Conservation (phyloP, 768 basidiomycete species). For the Cyclocybe cylindracea region DNA sequence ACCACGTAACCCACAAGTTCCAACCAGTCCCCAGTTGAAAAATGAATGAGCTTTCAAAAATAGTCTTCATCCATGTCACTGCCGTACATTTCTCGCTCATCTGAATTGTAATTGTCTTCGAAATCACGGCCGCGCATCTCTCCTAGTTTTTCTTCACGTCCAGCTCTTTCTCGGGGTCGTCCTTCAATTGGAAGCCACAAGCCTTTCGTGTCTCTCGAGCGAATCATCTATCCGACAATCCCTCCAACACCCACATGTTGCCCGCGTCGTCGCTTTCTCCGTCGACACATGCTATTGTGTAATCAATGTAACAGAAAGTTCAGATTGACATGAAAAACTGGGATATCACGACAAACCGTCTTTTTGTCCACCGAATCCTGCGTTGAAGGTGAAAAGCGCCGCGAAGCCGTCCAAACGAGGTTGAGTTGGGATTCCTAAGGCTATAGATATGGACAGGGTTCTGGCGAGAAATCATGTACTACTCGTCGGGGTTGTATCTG, state of each 20-base stretch:
- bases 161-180: background rate
- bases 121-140: too few relatives aligned
- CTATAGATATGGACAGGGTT: too few relatives aligned
- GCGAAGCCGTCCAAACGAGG: too few relatives aligned
- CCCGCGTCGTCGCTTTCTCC: background rate
- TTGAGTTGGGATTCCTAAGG: too few relatives aligned
- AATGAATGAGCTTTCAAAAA: too few relatives aligned
- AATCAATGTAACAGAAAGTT: too few relatives aligned
- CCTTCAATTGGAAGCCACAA: slow-evolving; percentile 6
- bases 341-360: too few relatives aligned
- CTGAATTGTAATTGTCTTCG: background rate
- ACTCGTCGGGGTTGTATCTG: slow-evolving; percentile 6
- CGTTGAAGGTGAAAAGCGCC: too few relatives aligned
- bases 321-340: too few relatives aligned
- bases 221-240: slow-evolving; percentile 3
- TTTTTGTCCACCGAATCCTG: too few relatives aligned
- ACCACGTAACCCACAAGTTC: too few relatives aligned
- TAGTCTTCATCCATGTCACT: background rate
- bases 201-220: slow-evolving; percentile 6
- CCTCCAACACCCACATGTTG: background rate
- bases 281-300: background rate
- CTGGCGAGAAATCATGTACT: background rate
- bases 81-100: background rate
- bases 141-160: background rate
- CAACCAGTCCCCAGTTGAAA: too few relatives aligned